Conservation (phyloP, 257 asterid genomes). For the Ligustrum vulgare region DNA sequence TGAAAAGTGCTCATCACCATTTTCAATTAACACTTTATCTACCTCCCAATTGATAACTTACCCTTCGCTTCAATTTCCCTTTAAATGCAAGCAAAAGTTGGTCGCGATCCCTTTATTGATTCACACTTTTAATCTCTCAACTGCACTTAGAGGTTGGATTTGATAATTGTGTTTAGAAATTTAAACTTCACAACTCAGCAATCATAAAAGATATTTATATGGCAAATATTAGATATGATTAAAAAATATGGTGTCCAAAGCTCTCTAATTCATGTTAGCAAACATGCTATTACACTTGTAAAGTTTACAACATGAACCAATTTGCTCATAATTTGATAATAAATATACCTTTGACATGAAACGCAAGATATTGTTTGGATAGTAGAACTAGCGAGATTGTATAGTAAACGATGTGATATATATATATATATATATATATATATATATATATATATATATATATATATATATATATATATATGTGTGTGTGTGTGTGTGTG, state of each 20-base stretch:
- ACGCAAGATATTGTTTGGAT: not conserved
- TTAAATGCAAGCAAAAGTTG: constrained; percentile 43
- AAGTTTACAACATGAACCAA: not conserved
- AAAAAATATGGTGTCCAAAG: not conserved
- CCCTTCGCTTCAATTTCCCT: constrained; percentile 28
- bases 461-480: too few species aligned
- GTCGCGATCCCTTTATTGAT: constrained; percentile 30
- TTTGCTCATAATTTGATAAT: not conserved
- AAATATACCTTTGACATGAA: too few species aligned
- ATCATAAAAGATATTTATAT: constrained; percentile 24
- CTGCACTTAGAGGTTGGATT: constrained; percentile 24
- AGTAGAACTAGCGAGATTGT: too few species aligned
- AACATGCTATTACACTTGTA: not conserved
- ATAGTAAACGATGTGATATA: not conserved
- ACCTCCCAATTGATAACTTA: not conserved
- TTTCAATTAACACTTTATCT: not conserved
- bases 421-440: too few species aligned
- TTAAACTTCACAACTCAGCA: constrained; percentile 49
- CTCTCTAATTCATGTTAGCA: not conserved
- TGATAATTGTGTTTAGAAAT: constrained; percentile 21
- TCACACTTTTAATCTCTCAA: constrained; percentile 26
- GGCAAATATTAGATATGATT: not conserved
- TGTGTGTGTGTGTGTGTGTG: too few species aligned
- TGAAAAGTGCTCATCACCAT: not conserved
- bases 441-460: too few species aligned